A percentile compares a stretch with the other conserved stretches of the same genome.
Conservation (phyloP, 2,329 filamentous ascomycete species). For the Aspergillus intermedius region DNA sequence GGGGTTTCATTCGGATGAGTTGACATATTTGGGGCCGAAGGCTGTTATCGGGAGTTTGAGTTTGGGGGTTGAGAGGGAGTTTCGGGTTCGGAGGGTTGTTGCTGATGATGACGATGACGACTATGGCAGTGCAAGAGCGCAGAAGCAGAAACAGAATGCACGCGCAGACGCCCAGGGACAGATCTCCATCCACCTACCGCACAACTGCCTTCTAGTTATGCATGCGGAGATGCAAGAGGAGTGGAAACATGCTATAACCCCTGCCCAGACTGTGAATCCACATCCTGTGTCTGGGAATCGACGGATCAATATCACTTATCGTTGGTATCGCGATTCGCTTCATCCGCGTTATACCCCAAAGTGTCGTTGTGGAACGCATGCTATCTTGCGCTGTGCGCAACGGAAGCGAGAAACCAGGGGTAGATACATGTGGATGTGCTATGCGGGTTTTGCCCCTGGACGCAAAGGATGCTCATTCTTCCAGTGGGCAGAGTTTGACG, state of each 20-base stretch:
- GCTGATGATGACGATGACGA: conserved; percentile 47
- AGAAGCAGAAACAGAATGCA: conserved; percentile 17
- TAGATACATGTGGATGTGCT: conserved; percentile 90
- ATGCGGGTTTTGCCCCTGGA: conserved; percentile 50
- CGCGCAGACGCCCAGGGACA: conserved; percentile 66
- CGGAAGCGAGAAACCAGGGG: conserved; percentile 69
- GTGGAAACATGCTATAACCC: conserved; percentile 85
- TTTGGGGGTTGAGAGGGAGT: conserved; percentile 86
- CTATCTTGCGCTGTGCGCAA: conserved; percentile 69
- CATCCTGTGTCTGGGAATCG: conserved; percentile 75
- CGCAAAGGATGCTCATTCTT: conserved; percentile 66
- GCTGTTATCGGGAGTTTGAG: conserved; percentile 85
- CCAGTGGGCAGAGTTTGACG: conserved; percentile 78
- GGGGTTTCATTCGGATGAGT: conserved; percentile 85
- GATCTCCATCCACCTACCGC: conserved; percentile 86
- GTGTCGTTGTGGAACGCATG: conserved; percentile 67
- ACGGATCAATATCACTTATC: conserved; percentile 90
- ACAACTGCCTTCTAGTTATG: conserved; percentile 92
- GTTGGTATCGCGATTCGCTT: conserved; percentile 71
- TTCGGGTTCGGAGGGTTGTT: conserved; percentile 73
- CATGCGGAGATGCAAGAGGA: conserved; percentile 96
- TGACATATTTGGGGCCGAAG: conserved; percentile 86
- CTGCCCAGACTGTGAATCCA: conserved; percentile 69
- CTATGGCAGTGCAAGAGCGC: conserved; percentile 22
- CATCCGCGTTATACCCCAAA: conserved; percentile 71